phyloP scores from a whole-genome alignment of 1,284 basidiomycete genomes.

The Irpex sp. region DNA sequence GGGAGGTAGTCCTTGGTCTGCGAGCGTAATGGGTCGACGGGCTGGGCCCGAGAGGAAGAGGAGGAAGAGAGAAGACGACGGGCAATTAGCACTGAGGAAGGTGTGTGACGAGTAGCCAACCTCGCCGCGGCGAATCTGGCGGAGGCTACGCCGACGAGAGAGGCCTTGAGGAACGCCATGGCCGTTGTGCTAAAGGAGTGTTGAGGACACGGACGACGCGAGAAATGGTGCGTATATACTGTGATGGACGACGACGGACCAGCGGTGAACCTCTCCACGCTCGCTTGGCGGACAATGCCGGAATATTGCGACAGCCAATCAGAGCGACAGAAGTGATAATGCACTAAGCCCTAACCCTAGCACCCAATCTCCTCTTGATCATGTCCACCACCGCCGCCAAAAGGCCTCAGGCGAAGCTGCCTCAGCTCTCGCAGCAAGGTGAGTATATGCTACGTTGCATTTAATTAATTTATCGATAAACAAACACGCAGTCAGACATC shows the following conservation, averaged over 20 bases:
- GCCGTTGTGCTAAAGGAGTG: constrained; percentile 22
- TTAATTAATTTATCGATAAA: constrained; percentile 19
- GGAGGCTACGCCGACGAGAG: constrained; percentile 23
- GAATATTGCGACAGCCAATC: constrained; percentile 45
- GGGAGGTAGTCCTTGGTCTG: constrained; percentile 11
- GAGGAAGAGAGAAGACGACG: constrained; percentile 42
- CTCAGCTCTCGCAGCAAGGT: constrained; percentile 69
- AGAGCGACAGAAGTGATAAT: constrained; percentile 35
- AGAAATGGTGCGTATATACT: constrained; percentile 12
- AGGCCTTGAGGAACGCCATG: constrained; percentile 46
- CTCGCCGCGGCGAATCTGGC: constrained; percentile 24
- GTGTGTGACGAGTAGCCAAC: constrained; percentile 26
- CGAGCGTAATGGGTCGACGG: constrained; percentile 6
- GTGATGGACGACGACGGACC: constrained; percentile 22
- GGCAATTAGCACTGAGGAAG: constrained; percentile 35
- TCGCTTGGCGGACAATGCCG: constrained; percentile 29
- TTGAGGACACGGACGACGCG: constrained; percentile 15
- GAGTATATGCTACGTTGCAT: constrained; percentile 23
- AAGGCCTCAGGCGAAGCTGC: constrained; percentile 37
- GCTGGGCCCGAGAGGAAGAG: constrained; percentile 21
- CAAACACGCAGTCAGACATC: constrained; percentile 63
- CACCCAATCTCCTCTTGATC: constrained; percentile 1
- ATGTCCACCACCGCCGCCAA: constrained; percentile 32
- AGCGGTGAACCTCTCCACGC: constrained; percentile 30
- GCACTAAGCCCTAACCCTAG: constrained; percentile 7